A percentile compares a stretch with the other conserved stretches of the same genome.
These are phyloP conservation scores for Phytophthora constricta DNA, from an alignment of 352 stramenopile genomes.

Conservation along the genomic window DNA sequence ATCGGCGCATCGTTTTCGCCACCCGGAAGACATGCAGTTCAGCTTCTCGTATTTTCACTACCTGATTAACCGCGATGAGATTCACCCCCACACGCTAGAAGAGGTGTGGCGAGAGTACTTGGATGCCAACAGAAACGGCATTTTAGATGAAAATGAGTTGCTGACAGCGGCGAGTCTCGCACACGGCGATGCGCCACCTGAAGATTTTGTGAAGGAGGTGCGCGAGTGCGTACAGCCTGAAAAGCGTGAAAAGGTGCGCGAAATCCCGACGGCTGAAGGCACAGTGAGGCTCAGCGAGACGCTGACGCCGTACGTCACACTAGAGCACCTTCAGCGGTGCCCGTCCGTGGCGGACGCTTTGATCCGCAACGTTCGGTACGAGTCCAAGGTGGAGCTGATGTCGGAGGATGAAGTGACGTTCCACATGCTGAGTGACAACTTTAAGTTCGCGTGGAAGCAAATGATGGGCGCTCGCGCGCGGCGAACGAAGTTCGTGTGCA, in stretches of 20 bases:
- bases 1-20: constrained; percentile 90
- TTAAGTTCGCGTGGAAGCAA: constrained; percentile 88
- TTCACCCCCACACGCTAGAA: constrained; percentile 72
- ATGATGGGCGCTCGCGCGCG: constrained; percentile 92
- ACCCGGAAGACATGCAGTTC: constrained; percentile 95
- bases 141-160: constrained; percentile 92
- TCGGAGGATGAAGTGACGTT: constrained; percentile 92
- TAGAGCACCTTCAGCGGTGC: constrained; percentile 67
- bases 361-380: constrained; percentile 70
- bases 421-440: constrained; percentile 95
- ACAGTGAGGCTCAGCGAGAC: constrained; percentile 76
- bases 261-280: constrained; percentile 61
- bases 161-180: constrained; percentile 88
- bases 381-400: constrained; percentile 70
- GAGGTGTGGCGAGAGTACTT: constrained; percentile 90
- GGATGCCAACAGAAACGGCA: constrained; percentile 91
- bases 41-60: constrained; percentile 97
- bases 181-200: constrained; percentile 70
- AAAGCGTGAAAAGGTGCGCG: constrained; percentile 77
- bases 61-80: constrained; percentile 88
- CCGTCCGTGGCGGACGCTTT: constrained; percentile 55
- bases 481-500: constrained; percentile 96
- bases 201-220: constrained; percentile 71
- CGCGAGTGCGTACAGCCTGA: constrained; percentile 72
- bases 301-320: constrained; percentile 73